Evolutionary conservation across 1,284 basidiomycete species (phyloP), one percentile per base, ranked within the genome.

Genomic region (Ceratorhiza oryzae-sativae): DNA sequence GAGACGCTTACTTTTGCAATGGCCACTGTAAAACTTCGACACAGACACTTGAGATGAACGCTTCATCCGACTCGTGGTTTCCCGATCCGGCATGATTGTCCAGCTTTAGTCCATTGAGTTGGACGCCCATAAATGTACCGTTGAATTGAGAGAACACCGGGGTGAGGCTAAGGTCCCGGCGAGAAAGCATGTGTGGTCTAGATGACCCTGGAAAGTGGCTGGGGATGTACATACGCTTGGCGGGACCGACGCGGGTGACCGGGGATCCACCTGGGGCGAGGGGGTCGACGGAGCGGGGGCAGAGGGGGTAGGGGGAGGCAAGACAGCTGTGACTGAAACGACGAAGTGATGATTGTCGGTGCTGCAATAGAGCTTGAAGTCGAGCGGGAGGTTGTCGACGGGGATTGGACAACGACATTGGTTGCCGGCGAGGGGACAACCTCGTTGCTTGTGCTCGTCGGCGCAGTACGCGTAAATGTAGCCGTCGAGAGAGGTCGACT

Each of bases 1-100:
- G 18, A 15, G 25, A 30, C 18, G 71, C 74, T 42, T 20, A 75
- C 74, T 58, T 71, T 61, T 75, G 74, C 34, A 75, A 34, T 12
- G 74, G 74, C 74, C 74, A 75, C 59, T 60, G 63, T 15, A 75
- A 56, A 5, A 71, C 61, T 15, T 53, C n/a, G 1, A 75, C 74
- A 53, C 74, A 75, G 10, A 53, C 58, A 27, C 30, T 72, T 27
- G 51, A 62, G 12, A 73, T 30, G 41, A 73, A 65, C 27, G 72
- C 72, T 36, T 73, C 72, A 18, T 61, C 61, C 15, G 53, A 36
- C 42, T 68, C 39, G 15, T 55, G 51, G 48, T 70, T 20, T 58
- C 42, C 49, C 55, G 46, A 53, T 51, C 56, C 67, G 32, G 23
- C 67, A 34, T 58, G 55, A 30, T 58, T 45, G 1, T 20, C 51